Percentiles rank a stretch among this genome's conserved stretches.
phyloP scores from a whole-genome alignment of 2,329 filamentous ascomycete genomes.

The Cladosporium sp. region DNA sequence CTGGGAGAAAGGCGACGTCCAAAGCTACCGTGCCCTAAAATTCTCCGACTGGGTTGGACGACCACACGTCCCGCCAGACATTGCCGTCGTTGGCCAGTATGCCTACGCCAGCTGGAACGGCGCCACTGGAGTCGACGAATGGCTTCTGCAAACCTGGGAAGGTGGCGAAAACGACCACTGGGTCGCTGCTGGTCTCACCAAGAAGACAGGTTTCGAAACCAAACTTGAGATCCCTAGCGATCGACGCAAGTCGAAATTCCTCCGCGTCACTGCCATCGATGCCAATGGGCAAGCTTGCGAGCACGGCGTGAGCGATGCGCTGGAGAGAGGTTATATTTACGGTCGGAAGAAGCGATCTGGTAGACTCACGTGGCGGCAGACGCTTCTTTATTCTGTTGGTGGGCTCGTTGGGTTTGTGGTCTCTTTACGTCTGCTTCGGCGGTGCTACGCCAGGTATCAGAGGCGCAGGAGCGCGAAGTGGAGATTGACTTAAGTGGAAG shows the following conservation, averaged over 20 bases:
- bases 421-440: not conserved
- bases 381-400: not conserved
- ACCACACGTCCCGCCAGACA: conserved; percentile 35
- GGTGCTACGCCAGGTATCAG: conserved; percentile 4
- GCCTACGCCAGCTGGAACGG: conserved; percentile 57
- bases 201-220: conserved; percentile 44
- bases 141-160: conserved; percentile 46
- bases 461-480: conserved; percentile 7
- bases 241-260: conserved; percentile 24
- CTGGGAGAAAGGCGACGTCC: conserved; percentile 40
- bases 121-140: conserved; percentile 46
- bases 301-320: conserved; percentile 24
- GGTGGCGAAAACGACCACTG: conserved; percentile 11
- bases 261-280: conserved; percentile 34
- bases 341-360: conserved; percentile 3
- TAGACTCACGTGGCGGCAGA: not conserved
- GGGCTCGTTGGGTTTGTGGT: not conserved
- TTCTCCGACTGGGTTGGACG: conserved; percentile 47
- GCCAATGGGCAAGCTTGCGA: conserved; percentile 25
- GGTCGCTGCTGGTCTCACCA: conserved; percentile 23
- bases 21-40: conserved; percentile 57
- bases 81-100: conserved; percentile 32
- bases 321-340: conserved; percentile 9
- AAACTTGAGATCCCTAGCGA: conserved; percentile 26
- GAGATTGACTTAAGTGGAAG: conserved; percentile 7